Conservation (phyloP, 139 green algal species). For the Tetraselmis chui region DNA sequence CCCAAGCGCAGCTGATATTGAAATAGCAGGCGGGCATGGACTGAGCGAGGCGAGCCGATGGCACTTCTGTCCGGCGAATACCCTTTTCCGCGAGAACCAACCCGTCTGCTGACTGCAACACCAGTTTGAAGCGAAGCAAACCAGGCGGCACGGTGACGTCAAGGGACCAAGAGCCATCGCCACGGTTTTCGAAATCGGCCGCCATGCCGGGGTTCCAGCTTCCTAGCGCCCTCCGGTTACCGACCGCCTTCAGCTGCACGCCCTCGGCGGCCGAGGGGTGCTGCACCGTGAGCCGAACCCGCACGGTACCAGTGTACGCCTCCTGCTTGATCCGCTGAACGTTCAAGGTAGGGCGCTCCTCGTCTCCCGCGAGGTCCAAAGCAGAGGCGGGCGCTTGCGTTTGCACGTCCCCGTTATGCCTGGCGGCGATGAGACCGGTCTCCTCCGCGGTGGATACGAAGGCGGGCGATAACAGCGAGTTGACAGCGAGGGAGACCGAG, state of each 20-base stretch:
- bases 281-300: neutral
- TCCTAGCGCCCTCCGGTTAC: neutral
- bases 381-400: no score
- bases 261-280: neutral
- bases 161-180: neutral
- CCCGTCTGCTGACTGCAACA: neutral
- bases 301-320: neutral
- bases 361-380: neutral
- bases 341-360: neutral
- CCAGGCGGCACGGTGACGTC: neutral
- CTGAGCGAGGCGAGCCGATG: neutral
- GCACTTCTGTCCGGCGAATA: neutral
- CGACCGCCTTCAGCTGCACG: neutral
- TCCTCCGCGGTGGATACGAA: neutral
- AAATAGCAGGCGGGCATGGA: neutral
- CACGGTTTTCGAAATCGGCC: neutral
- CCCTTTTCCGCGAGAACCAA: neutral
- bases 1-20: neutral
- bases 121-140: neutral
- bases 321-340: neutral
- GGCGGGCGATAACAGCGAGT: neutral
- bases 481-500: neutral
- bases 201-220: neutral
- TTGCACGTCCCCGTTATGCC: neutral
- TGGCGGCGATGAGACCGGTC: neutral